Percentiles rank a stretch among this genome's conserved stretches.
phyloP scores from a whole-genome alignment of 2,329 filamentous ascomycete species.

The Leptosphaerulina australis region DNA sequence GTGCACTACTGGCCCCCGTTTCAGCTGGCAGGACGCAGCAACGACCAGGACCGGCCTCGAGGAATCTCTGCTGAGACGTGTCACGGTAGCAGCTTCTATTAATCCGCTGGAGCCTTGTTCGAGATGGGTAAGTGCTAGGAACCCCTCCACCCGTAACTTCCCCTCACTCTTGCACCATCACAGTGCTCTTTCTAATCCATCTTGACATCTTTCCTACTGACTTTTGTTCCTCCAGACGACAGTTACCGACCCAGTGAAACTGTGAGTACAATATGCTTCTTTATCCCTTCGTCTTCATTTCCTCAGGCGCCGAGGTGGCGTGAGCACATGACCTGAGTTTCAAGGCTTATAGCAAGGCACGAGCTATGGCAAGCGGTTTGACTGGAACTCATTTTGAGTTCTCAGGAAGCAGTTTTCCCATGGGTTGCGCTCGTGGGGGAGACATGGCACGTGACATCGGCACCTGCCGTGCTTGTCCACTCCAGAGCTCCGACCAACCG shows the following conservation, averaged over 20 bases:
- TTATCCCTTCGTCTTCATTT: conserved; percentile 10
- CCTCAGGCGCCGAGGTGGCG: not conserved
- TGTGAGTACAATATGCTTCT: conserved; percentile 26
- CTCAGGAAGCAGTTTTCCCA: not conserved
- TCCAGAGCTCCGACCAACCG: conserved; percentile 21
- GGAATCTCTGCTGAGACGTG: conserved; percentile 30
- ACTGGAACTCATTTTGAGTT: not conserved
- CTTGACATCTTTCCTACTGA: conserved; percentile 29
- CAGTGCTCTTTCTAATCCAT: conserved; percentile 28
- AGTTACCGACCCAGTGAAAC: conserved; percentile 34
- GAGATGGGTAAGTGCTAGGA: conserved; percentile 37
- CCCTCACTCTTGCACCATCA: conserved; percentile 31
- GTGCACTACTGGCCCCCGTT: conserved; percentile 36
- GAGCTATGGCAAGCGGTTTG: not conserved
- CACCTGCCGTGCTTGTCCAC: conserved; percentile 22
- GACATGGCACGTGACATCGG: conserved; percentile 20
- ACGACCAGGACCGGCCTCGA: conserved; percentile 29
- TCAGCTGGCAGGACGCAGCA: conserved; percentile 37
- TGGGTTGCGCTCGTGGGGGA: conserved; percentile 21
- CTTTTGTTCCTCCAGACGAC: conserved; percentile 30
- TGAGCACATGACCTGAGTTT: not conserved
- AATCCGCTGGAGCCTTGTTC: conserved; percentile 27
- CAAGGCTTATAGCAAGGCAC: not conserved
- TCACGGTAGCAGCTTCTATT: conserved; percentile 36
- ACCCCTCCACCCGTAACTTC: conserved; percentile 26